Conservation (phyloP, 2,329 filamentous ascomycete species). For the Verticillium klebahnii region DNA sequence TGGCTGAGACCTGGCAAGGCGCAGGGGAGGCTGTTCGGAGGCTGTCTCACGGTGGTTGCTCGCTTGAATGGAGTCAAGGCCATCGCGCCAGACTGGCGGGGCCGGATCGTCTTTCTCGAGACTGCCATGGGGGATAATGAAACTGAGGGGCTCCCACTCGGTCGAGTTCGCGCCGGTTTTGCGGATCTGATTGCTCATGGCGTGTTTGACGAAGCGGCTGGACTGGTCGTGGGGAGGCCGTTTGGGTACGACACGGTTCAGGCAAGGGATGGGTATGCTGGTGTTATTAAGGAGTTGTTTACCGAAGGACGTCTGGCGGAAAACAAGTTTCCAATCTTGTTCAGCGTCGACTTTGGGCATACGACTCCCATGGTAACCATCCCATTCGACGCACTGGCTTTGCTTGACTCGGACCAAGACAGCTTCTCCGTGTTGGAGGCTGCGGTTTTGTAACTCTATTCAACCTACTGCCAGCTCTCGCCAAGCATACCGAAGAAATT, state of each 20-base stretch:
- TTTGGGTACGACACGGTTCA: too few relatives aligned
- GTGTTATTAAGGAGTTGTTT: too few relatives aligned
- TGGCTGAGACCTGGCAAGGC: slow-evolving; percentile 31
- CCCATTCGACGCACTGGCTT: slow-evolving; percentile 29
- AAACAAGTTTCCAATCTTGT: slow-evolving; percentile 32
- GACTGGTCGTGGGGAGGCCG: slow-evolving; percentile 16
- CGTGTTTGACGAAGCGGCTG: slow-evolving; percentile 33
- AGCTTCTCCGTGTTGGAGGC: slow-evolving; percentile 26
- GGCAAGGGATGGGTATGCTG: too few relatives aligned
- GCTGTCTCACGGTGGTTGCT: slow-evolving; percentile 33
- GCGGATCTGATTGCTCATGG: slow-evolving; percentile 36
- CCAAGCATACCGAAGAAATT: too few relatives aligned
- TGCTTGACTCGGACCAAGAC: slow-evolving; percentile 31
- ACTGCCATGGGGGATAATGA: slow-evolving; percentile 26
- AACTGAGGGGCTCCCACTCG: slow-evolving; percentile 17
- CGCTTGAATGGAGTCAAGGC: slow-evolving; percentile 27
- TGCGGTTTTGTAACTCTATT: neutral
- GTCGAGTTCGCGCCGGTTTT: slow-evolving; percentile 25
- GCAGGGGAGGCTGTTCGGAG: slow-evolving; percentile 39
- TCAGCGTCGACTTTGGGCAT: slow-evolving; percentile 38
- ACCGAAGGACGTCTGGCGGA: too few relatives aligned
- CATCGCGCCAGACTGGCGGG: slow-evolving; percentile 30
- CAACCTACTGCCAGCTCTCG: too few relatives aligned
- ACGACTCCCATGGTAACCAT: slow-evolving; percentile 36
- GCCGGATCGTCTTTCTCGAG: slow-evolving; percentile 35